Conservation (phyloP, 2,329 filamentous ascomycete species). For the Penicillium sp. region DNA sequence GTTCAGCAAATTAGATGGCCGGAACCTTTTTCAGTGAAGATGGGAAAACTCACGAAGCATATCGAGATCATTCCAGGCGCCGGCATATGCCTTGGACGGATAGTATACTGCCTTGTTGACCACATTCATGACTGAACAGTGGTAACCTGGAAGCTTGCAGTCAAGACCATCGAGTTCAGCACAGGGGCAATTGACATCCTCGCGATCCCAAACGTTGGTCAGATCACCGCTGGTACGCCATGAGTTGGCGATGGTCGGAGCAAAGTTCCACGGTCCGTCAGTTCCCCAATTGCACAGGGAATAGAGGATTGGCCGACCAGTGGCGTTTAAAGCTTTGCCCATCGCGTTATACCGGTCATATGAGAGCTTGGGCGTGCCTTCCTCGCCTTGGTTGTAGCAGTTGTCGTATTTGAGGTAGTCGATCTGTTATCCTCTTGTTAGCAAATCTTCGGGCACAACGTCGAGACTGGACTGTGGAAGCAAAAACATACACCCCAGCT, state of each 20-base stretch:
- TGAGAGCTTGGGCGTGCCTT: conserved; percentile 49
- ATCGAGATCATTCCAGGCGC: conserved; percentile 53
- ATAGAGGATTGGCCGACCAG: conserved; percentile 50
- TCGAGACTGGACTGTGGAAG: not conserved
- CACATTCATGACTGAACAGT: conserved; percentile 54
- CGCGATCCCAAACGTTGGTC: conserved; percentile 49
- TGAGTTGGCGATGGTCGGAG: conserved; percentile 49
- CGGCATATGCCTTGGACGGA: conserved; percentile 42
- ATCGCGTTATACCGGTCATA: conserved; percentile 52
- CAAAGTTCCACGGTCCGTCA: conserved; percentile 52
- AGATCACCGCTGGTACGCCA: conserved; percentile 52
- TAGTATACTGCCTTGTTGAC: conserved; percentile 51
- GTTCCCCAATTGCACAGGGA: conserved; percentile 56
- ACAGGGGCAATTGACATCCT: conserved; percentile 47
- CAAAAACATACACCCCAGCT: conserved; percentile 50
- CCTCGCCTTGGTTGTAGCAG: conserved; percentile 57
- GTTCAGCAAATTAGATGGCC: not conserved
- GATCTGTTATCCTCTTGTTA: conserved; percentile 7
- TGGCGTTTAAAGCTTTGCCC: conserved; percentile 51
- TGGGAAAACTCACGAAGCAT: conserved; percentile 35
- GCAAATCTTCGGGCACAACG: not conserved
- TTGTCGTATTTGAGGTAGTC: conserved; percentile 60
- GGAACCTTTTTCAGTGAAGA: not conserved
- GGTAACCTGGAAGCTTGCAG: conserved; percentile 49
- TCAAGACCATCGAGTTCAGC: conserved; percentile 40